Evolutionary conservation across 768 basidiomycete species (phyloP), one percentile per base, ranked within the genome.

Genomic region (Tulasnella sp.): DNA sequence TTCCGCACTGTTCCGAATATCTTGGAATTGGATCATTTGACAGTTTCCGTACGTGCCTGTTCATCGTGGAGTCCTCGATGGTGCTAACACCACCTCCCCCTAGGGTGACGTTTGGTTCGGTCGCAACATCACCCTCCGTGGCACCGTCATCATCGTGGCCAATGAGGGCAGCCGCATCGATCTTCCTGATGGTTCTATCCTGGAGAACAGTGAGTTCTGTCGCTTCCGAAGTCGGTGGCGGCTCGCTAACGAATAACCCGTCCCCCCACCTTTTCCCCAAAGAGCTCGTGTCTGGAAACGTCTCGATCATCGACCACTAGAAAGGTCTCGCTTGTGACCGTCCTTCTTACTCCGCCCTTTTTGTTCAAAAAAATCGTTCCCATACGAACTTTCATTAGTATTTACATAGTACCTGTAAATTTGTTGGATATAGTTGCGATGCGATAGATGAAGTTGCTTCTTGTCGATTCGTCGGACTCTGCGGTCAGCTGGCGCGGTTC

Each of bases 1-100:
- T 97, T 98, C 91, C 94, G 95, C 89, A 94, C 93, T 86, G 96
- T 97, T 83, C 96, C 96, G 42, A 91, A 91, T 84, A 94, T 98
- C 83, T 87, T 95, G 81, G 96, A 98, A 84, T 89, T 97, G 82
- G 97, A 98, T 86, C 96, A 98, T 87, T 89, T 98, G 86, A 98
- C 97, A 14, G 95, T 98, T 58, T 92, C 94, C 60, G 81, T 82
- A 64, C 37, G 81, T 82, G 41, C 46, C 42, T 41, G 2, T 7
- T 9, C 60, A 64, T 28, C 12, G 60, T n/a, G 60, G n/a, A 31
- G 60, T 28, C 12, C n/a, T 64, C 60, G 76, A 50, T 42, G 44
- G 16, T n/a, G 79, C 46, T 64, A 60, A 64, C n/a, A 12, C 16
- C 18, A 34, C n/a, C n/a, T 64, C 31, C 37, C 64, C 31, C 4